Conservation (phyloP, 1,284 basidiomycete genomes). For the Ceraceosorus guamensis region DNA sequence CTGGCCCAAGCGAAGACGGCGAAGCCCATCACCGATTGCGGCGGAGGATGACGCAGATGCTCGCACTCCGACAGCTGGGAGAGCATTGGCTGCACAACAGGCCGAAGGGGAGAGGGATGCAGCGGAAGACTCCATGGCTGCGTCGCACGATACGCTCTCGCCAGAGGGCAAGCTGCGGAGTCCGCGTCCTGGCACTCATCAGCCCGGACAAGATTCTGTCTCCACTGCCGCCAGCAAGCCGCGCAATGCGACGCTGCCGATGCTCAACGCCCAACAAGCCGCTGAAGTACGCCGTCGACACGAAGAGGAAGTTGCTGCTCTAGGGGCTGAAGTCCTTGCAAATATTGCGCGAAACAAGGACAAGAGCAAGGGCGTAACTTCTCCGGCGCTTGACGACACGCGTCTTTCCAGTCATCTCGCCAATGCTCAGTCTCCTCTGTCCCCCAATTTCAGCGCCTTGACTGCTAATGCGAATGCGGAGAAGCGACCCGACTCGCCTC, state of each 20-base stretch:
- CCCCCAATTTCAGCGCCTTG: no score
- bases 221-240: background rate
- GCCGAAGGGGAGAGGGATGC: background rate
- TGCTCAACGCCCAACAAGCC: conserved; percentile 23
- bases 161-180: no score
- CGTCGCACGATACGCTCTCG: background rate
- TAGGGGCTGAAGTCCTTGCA: conserved; percentile 39
- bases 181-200: no score
- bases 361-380: no score
- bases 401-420: no score
- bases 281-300: conserved; percentile 38
- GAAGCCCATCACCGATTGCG: no score
- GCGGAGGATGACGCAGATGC: conserved; percentile 5
- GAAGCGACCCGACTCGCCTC: no score
- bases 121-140: background rate
- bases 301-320: conserved; percentile 40
- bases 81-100: no score
- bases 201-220: no score
- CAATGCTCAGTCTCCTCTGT: no score
- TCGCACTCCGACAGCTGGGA: background rate
- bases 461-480: no score
- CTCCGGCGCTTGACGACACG: no score
- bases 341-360: conserved; percentile 1
- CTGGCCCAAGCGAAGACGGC: conserved; percentile 7
- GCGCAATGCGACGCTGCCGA: background rate